These are phyloP conservation scores for Alternaria incomplexa DNA, from an alignment of 2,329 filamentous ascomycete genomes.

Conservation along the genomic window DNA sequence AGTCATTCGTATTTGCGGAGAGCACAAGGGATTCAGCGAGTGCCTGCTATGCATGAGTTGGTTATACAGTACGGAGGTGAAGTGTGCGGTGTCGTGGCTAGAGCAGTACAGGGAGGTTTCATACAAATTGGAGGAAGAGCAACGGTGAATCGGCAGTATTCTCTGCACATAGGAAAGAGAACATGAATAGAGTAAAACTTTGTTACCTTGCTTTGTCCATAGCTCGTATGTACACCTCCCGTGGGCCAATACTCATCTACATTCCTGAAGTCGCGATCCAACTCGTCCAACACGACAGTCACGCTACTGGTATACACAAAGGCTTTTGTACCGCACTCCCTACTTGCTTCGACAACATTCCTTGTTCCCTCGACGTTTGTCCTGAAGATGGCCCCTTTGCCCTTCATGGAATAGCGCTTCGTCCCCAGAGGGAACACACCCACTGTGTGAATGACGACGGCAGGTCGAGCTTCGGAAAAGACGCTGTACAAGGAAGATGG, in stretches of 20 bases:
- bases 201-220: constrained; percentile 85
- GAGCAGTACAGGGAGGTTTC: not conserved
- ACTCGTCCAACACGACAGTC: constrained; percentile 83
- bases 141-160: not conserved
- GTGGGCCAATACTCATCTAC: constrained; percentile 84
- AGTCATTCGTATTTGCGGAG: constrained; percentile 68
- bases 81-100: not conserved
- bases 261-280: constrained; percentile 75
- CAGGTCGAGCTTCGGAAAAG: constrained; percentile 71
- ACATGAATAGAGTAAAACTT: not conserved
- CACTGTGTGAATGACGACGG: constrained; percentile 91
- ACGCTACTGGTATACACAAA: constrained; percentile 92
- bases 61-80: constrained; percentile 17
- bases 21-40: constrained; percentile 83
- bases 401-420: constrained; percentile 48
- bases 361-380: constrained; percentile 90
- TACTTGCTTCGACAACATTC: constrained; percentile 76
- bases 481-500: constrained; percentile 40
- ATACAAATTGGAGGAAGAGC: not conserved
- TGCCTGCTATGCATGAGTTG: constrained; percentile 56
- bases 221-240: constrained; percentile 75
- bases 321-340: constrained; percentile 72
- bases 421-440: constrained; percentile 52
- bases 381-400: constrained; percentile 67
- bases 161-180: not conserved